These are phyloP conservation scores for Liquidambar formosana DNA, from an alignment of 164 flowering plant species.

Conservation along the genomic window DNA sequence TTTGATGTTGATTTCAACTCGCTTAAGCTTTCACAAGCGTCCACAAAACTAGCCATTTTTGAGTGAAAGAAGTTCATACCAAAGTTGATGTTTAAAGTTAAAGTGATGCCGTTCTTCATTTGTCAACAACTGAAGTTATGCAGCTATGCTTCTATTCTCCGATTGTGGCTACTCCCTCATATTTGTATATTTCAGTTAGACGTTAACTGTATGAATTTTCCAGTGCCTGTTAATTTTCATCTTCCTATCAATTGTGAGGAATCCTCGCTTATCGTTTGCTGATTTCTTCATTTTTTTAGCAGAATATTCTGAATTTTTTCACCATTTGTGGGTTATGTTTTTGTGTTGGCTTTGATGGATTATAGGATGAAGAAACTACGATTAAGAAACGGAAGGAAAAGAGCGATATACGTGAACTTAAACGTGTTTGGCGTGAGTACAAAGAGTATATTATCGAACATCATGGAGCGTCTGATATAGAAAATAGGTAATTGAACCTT, in stretches of 20 bases:
- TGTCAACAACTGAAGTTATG: too few species aligned
- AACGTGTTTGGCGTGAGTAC: conserved; percentile 57
- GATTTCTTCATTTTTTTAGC: background rate
- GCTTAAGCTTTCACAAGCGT: too few species aligned
- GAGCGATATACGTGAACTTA: conserved; percentile 73
- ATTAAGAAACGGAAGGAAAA: conserved; percentile 50
- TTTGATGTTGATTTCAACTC: too few species aligned
- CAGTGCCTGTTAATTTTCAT: background rate
- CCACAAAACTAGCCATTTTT: too few species aligned
- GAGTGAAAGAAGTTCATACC: too few species aligned
- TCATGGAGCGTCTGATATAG: conserved; percentile 41
- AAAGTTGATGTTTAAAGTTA: too few species aligned
- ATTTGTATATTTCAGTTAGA: too few species aligned
- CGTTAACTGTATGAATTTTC: too few species aligned
- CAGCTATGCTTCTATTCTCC: too few species aligned
- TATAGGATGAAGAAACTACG: conserved; percentile 71
- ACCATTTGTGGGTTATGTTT: background rate
- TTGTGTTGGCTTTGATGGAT: conserved; percentile 9
- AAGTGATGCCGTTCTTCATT: too few species aligned
- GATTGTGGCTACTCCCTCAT: too few species aligned
- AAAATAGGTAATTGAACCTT: conserved; percentile 46
- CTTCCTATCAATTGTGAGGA: background rate
- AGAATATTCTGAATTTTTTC: background rate
- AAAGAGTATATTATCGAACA: conserved; percentile 49
- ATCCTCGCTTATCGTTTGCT: background rate